Conservation (phyloP, 495 filamentous ascomycete species). For the Terfezia boudieri region DNA sequence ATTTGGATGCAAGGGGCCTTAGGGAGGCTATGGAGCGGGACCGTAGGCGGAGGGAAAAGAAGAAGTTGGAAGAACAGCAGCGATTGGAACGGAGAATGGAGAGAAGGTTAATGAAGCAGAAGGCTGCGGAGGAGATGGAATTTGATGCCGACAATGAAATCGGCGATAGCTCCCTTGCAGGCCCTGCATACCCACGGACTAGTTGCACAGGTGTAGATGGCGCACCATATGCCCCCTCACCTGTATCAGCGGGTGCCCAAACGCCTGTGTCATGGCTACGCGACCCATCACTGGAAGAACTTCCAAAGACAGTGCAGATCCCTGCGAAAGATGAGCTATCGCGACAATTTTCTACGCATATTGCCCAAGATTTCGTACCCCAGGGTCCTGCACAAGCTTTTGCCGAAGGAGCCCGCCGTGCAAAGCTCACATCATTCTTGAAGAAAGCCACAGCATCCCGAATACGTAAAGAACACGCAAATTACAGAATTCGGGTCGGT, state of each 20-base stretch:
- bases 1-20: constrained; percentile 15
- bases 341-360: background rate
- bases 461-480: constrained; percentile 14
- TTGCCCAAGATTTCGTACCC: background rate
- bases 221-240: background rate
- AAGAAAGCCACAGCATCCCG: constrained; percentile 16
- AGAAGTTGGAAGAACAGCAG: constrained; percentile 13
- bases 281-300: constrained; percentile 13
- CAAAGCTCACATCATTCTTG: constrained; percentile 10
- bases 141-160: background rate
- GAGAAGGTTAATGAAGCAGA: constrained; percentile 9
- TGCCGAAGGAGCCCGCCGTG: background rate
- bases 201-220: too few relatives aligned
- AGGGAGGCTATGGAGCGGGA: constrained; percentile 19
- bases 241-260: constrained; percentile 6
- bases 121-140: constrained; percentile 3
- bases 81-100: constrained; percentile 8
- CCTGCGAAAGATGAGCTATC: background rate
- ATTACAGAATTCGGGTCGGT: constrained; percentile 6
- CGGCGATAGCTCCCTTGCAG: constrained; percentile 10
- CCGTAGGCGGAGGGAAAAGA: constrained; percentile 14
- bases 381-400: background rate
- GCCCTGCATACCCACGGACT: too few relatives aligned
- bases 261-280: constrained; percentile 17
- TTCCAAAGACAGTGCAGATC: background rate